Evolutionary conservation across 1,284 basidiomycete species (phyloP), one percentile per base, ranked within the genome.

Genomic region (Moesziomyces aphidis): DNA sequence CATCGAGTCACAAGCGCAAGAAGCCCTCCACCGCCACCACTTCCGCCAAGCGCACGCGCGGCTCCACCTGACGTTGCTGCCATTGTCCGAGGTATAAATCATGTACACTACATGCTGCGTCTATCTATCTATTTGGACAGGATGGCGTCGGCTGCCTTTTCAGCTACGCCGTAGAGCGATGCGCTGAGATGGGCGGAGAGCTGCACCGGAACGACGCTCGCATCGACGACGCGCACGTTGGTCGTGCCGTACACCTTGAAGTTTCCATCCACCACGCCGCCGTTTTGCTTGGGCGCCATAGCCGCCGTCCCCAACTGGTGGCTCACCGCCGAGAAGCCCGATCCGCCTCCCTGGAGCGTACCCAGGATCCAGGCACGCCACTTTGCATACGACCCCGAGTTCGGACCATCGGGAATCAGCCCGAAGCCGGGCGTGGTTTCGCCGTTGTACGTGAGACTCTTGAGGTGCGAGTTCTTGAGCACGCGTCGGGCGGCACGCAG

Each of bases 271-370:
- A 86, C 87, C 66, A 80, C 83, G 78, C 90, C 90, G 31, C 90
- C 90, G 5, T 89, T 85, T 3, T 86, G 86, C 36, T 87, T 85
- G 44, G 83, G 85, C 88, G 90, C 90, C 90, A 91, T 90, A 5
- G 89, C 85, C 2, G 87, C 87, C 0, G 90, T 90, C 0, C 88
- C 90, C 48, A 91, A 86, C 5, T 89, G 90, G 81, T 90, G 89
- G 22, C 86, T 85, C n/a, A 89, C 88, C 26, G 57, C 49, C 5
- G 49, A 17, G n/a, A 44, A 78, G 55, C 85, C 85, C 69, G 31
- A 34, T 7, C 60, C 61, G 73, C 84, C 73, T 77, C 80, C 54
- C 23, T 55, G 57, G 64, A 81, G 46, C 79, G 66, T 64, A 66
- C 85, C 58, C 65, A 83, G 59, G 36, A 81, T 77, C 85, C 85